Base-by-base conservation (phyloP, 2,329 filamentous ascomycete genomes). In the Chalaropsis ovoidea region DNA sequence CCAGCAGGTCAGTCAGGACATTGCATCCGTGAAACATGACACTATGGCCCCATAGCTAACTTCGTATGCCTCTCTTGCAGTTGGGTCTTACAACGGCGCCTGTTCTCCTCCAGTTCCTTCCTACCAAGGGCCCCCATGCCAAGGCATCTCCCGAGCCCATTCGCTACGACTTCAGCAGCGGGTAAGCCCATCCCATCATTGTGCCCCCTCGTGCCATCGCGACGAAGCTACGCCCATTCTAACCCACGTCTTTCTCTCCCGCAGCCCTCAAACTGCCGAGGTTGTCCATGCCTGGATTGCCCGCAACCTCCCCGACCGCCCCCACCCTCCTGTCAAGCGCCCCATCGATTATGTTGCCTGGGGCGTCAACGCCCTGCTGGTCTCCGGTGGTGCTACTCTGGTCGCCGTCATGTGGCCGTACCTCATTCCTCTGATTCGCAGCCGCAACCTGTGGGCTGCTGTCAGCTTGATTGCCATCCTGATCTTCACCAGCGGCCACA, bases 401-500 rank as follows among this genome's bases (percentile, higher is more conserved):
- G 71, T 86, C 65, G 85, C 83, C 39, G 86, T 92, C 61, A 82
- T 87, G 13, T 88, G 85, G 70, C 89, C 90, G 5, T 95, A 92
- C 71, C 72, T 96, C 13, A 73, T 93, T 11, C 93, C 93, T 2
- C 72, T 96, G 67, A 75, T 96, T 43, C 89, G 91, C 75, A 96
- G 88, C 79, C 88, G 93, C 70, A 97, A 95, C 72, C 77, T 97
- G 19, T 99, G 94, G 94, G 92, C 93, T 27, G 90, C 89, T 24
- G 76, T 95, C 72, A 95, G 89, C 75, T 79, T 99, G 70, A 91
- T 97, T 72, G 81, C 86, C 15, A 92, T 99, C 69, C 82, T 99
- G 52, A 80, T 96, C 67, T 99, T 97, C 77, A 96, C 88, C 60
- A 94, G 89, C 71, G 95, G 94, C 47, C 92, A 97, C 77, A 99